Evolutionary conservation across 257 asterid species (phyloP), one percentile per base, ranked within the genome.

Genomic region (Salvia splendens): DNA sequence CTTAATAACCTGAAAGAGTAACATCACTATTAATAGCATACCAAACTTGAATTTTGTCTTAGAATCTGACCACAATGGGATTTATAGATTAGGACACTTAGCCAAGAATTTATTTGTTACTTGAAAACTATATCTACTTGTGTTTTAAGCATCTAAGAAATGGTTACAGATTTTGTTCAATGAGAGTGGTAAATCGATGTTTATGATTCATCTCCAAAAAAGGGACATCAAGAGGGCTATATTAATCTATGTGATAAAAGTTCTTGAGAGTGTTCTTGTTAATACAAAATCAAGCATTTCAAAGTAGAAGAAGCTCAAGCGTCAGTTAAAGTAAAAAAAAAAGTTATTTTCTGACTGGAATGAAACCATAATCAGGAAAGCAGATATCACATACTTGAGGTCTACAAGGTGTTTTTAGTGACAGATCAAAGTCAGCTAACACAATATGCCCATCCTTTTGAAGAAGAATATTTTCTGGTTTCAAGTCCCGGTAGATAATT

Each of bases 381-480:
- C 16, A 48, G 45, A 42, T 57, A 63, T 55, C 42, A 54, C 87
- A 16, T 90, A 93, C 99, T 75, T 85, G 92, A 57, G 99, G 99
- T 82, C 84, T 84, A 73, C 95, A 89, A 63, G 92, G 68, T 49
- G 98, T 83, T 75, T 75, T 89, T 68, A 89, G 86, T 33, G 98
- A 92, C 41, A 92, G 88, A 81, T 92, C 98, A 59, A 92, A 92
- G 79, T 92, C 98, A 16, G 98, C 79, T 67, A 92, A 69, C 56
- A 85, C 81, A 54, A 89, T 57, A 74, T 92, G 98, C 47, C 99
- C 99, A 69, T 93, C 95, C 60, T 82, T 84, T 75, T 88, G 92
- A 67, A 93, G 84, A 73, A 93, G 91, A 76, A 93, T 73, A 60
- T 93, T 93, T 83, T 93, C 99, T 10, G 99, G 99, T 73, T 93